A percentile compares a stretch with the other conserved stretches of the same genome.
Evolutionary conservation across 805 yeast genomes (phyloP).

Genomic region (Soucietia sequanensis): DNA sequence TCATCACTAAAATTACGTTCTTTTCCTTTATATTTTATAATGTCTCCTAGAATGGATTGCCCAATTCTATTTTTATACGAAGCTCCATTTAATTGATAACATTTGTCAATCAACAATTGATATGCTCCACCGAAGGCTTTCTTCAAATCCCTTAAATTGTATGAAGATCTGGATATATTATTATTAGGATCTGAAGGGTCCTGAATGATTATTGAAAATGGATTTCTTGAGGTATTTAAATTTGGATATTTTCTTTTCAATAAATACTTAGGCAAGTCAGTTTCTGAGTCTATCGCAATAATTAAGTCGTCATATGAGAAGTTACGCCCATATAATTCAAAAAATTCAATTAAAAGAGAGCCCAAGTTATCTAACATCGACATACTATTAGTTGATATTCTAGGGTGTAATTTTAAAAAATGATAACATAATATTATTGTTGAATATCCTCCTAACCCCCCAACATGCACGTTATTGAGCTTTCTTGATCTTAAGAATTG

Average conservation of each 20-base stretch:
- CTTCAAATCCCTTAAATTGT: slow-evolving; percentile 73
- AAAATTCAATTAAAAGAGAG: slow-evolving; percentile 81
- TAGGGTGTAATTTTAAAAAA: slow-evolving; percentile 77
- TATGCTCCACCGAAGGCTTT: slow-evolving; percentile 88
- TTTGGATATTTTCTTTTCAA: slow-evolving; percentile 54
- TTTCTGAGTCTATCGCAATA: slow-evolving; percentile 53
- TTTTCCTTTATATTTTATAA: slow-evolving; percentile 71
- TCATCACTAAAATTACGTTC: slow-evolving; percentile 78
- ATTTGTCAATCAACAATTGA: slow-evolving; percentile 69
- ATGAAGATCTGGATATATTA: slow-evolving; percentile 83
- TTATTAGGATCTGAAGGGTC: slow-evolving; percentile 87
- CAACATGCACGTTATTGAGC: slow-evolving; percentile 83
- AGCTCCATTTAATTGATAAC: slow-evolving; percentile 68
- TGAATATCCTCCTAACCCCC: slow-evolving; percentile 94
- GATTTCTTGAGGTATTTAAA: slow-evolving; percentile 49
- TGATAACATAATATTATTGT: slow-evolving; percentile 85
- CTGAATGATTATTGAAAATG: slow-evolving; percentile 71
- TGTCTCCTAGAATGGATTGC: slow-evolving; percentile 74
- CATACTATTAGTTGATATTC: slow-evolving; percentile 64
- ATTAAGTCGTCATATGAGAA: slow-evolving; percentile 83
- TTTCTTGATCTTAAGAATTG: slow-evolving; percentile 78
- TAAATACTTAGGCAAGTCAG: slow-evolving; percentile 59
- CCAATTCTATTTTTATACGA: slow-evolving; percentile 67
- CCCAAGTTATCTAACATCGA: slow-evolving; percentile 77
- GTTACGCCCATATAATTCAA: slow-evolving; percentile 86